Percentiles rank a stretch among this genome's conserved stretches.
phyloP scores from a whole-genome alignment of 805 yeast species.

The Candida jianshihensis region DNA sequence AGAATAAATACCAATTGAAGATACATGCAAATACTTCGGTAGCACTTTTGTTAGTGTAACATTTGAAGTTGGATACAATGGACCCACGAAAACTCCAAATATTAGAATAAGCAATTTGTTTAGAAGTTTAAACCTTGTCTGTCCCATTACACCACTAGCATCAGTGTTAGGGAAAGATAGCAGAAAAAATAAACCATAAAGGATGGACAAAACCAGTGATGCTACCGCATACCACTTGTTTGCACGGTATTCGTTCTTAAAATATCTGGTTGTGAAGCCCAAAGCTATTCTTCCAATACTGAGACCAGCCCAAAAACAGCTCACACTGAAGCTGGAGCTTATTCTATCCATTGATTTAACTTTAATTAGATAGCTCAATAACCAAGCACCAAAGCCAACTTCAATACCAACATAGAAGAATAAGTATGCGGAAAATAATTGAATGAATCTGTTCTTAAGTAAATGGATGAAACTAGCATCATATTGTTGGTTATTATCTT shows the following conservation, averaged over 20 bases:
- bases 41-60: constrained; percentile 55
- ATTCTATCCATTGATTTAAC: constrained; percentile 42
- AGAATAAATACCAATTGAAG: constrained; percentile 68
- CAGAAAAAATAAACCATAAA: constrained; percentile 9
- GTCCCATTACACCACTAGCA: neutral
- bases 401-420: constrained; percentile 66
- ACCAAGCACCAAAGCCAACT: constrained; percentile 66
- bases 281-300: constrained; percentile 55
- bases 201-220: constrained; percentile 25
- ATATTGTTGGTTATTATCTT: neutral
- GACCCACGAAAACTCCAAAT: constrained; percentile 60
- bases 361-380: constrained; percentile 52
- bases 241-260: constrained; percentile 37
- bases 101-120: constrained; percentile 23
- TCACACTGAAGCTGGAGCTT: constrained; percentile 53
- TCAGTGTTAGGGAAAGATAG: neutral
- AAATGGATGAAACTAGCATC: constrained; percentile 9
- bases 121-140: neutral
- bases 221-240: constrained; percentile 28
- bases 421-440: constrained; percentile 45
- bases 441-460: constrained; percentile 28
- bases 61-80: constrained; percentile 67
- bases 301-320: constrained; percentile 69
- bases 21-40: constrained; percentile 52
- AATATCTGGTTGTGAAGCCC: constrained; percentile 46